Evolutionary conservation across 2,329 filamentous ascomycete genomes (phyloP).

Genomic region (Trichoderma gracile): DNA sequence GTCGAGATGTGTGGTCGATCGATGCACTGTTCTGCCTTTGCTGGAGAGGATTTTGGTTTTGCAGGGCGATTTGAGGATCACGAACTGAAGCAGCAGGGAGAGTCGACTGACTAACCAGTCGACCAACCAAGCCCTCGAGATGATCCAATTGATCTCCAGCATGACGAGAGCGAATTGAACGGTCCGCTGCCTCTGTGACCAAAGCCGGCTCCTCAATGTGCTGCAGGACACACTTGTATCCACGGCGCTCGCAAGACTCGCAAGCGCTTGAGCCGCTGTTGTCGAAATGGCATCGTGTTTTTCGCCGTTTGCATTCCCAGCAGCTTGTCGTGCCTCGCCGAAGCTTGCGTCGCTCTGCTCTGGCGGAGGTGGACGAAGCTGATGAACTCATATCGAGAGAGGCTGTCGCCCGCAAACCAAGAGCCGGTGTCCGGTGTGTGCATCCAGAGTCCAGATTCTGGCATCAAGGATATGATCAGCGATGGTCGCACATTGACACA

Average conservation of each 20-base stretch:
- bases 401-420: background rate
- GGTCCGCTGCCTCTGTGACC: background rate
- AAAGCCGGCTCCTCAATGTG: background rate
- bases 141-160: background rate
- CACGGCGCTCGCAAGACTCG: conserved; percentile 12
- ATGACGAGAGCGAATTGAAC: background rate
- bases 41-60: background rate
- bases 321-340: conserved; percentile 19
- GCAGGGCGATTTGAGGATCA: background rate
- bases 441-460: too few relatives aligned
- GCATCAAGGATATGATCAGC: too few relatives aligned
- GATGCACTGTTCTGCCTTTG: background rate
- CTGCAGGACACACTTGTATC: conserved; percentile 4
- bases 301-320: conserved; percentile 17
- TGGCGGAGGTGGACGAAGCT: background rate
- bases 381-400: background rate
- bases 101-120: background rate
- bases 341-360: background rate
- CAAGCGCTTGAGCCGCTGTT: background rate
- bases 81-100: background rate
- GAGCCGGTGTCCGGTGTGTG: too few relatives aligned
- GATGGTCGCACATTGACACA: too few relatives aligned
- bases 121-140: background rate
- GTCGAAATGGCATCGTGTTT: conserved; percentile 10
- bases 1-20: background rate